These are phyloP conservation scores for Fraxinus dipetala DNA, from an alignment of 305 asterid species.

Conservation along the genomic window DNA sequence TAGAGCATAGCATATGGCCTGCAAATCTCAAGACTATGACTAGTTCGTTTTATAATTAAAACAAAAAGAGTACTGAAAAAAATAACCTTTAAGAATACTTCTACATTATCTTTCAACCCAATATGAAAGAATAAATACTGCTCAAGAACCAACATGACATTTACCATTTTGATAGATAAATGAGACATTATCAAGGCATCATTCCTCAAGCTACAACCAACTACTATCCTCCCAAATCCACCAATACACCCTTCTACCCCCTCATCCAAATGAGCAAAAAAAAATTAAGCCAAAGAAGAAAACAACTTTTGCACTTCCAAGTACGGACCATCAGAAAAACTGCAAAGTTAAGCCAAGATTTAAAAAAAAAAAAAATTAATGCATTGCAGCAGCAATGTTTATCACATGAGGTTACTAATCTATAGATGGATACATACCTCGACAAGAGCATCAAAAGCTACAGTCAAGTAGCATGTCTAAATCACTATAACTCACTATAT, in stretches of 20 bases:
- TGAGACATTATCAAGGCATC: neutral
- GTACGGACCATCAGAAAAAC: neutral
- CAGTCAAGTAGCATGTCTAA: neutral
- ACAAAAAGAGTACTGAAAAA: neutral
- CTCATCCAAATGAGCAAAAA: neutral
- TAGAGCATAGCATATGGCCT: slow-evolving; percentile 78
- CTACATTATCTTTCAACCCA: neutral
- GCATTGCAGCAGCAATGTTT: neutral
- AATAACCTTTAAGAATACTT: neutral
- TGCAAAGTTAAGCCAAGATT: neutral
- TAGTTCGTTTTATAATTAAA: neutral
- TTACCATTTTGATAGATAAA: neutral
- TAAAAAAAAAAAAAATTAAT: neutral
- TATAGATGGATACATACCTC: neutral
- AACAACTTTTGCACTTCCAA: slow-evolving; percentile 1
- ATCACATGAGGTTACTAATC: neutral
- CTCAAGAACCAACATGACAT: neutral
- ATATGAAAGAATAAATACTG: neutral
- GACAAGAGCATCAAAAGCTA: neutral
- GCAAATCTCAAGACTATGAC: slow-evolving; percentile 22
- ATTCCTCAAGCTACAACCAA: slow-evolving; percentile 4
- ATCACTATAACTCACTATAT: neutral
- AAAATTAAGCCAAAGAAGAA: neutral
- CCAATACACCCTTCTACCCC: neutral
- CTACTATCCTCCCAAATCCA: neutral